Evolutionary conservation across 2,329 filamentous ascomycete genomes (phyloP), one percentile per base, ranked within the genome.

Genomic region (Epicoccum sorghinum): DNA sequence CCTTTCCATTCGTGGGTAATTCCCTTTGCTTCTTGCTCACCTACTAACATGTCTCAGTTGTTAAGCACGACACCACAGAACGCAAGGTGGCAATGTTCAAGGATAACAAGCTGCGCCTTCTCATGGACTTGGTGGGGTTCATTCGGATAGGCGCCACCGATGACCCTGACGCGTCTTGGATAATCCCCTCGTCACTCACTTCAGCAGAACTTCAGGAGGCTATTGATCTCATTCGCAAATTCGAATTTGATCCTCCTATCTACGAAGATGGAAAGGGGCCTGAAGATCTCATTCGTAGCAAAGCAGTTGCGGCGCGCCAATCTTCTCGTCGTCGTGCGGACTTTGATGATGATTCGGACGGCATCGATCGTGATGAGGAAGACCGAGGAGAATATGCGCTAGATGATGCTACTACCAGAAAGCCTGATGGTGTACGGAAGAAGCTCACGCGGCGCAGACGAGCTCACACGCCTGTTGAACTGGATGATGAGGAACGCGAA

Each of bases 61-160:
- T 64, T 59, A 83, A 81, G 45, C 82, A 89, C 0, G 86, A 89
- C 52, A 86, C 83, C 37, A 85, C 89, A 40, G 81, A 84, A 43
- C 85, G 87, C 36, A 86, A 87, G 45, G 83, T 82, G 22, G 89
- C 91, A 24, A 87, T 96, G 76, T 96, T 96, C 79, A 96, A 91
- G 70, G 96, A 98, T 73, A 87, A 90, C 8, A 88, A 93, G 66
- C 82, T 98, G 2, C 89, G 93, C 30, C 85, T 98, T 1, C 83
- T 99, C 3, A 89, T 98, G 83, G 88, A 82, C 1, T 81, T 95
- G 0, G 80, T 89, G 14, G 90, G 89, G 0, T 84, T 96, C 57
- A 82, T 89, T 65, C 82, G 87, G 45, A 69, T 85, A 7, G 85
- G 84, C 29, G 73, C 78, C 33, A 87, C 91, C 37, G 90, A 96